Evolutionary conservation across 208 protist species (phyloP).

Genomic region (Tritrichomonas foetus): DNA sequence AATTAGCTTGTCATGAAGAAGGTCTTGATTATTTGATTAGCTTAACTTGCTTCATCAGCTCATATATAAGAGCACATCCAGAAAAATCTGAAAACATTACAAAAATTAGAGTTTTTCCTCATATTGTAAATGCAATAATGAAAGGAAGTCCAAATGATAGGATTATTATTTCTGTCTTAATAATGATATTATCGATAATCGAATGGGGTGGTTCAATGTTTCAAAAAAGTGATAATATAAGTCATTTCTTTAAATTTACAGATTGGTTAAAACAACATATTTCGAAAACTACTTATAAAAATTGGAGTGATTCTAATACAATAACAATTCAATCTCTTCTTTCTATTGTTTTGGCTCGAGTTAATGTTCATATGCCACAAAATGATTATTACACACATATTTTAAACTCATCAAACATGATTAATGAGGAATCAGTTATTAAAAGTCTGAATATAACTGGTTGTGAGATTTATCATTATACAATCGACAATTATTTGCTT

Average conservation of each 20-base stretch:
- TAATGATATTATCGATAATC: not conserved
- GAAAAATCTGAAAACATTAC: no score
- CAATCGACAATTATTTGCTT: not conserved
- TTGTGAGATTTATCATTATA: not conserved
- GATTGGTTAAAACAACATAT: not conserved
- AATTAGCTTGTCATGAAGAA: no score
- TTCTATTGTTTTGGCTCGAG: not conserved
- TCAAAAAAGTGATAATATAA: not conserved
- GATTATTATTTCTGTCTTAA: not conserved
- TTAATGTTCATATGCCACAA: not conserved
- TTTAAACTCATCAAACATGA: not conserved
- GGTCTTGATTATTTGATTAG: no score
- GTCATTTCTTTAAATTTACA: not conserved
- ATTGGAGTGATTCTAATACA: not conserved
- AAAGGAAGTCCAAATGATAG: no score
- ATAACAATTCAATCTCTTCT: not conserved
- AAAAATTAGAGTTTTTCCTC: no score
- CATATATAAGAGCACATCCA: no score
- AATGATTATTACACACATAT: not conserved
- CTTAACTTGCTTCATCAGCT: no score
- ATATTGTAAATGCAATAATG: no score
- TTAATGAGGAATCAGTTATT: not conserved
- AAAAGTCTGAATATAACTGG: not conserved
- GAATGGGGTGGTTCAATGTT: not conserved
- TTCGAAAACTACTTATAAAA: not conserved